Evolutionary conservation across 163 green algal genomes (phyloP).

Genomic region (Scenedesmus sp.): DNA sequence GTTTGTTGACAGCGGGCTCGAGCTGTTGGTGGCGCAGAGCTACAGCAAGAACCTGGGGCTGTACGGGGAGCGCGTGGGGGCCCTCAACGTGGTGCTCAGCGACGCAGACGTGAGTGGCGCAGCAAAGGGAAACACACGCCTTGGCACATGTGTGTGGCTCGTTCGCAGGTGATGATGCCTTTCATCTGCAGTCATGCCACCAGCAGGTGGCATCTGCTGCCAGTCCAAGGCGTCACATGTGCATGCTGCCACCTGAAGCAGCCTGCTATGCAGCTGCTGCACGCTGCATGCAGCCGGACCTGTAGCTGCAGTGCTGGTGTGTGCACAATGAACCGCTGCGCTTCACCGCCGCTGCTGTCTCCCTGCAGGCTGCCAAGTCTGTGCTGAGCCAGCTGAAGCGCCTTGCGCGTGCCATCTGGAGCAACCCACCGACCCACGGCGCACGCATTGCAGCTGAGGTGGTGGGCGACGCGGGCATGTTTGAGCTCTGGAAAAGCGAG

Average conservation of each 20-base stretch:
- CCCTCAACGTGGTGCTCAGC: slow-evolving; percentile 88
- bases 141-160: too few species aligned
- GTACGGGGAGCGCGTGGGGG: slow-evolving; percentile 96
- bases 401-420: slow-evolving; percentile 92
- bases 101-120: slow-evolving; percentile 65
- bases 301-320: too few species aligned
- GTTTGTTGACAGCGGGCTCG: slow-evolving; percentile 92
- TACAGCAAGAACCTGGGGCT: slow-evolving; percentile 99
- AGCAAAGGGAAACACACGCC: too few species aligned
- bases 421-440: slow-evolving; percentile 95
- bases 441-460: slow-evolving; percentile 92
- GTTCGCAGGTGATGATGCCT: too few species aligned
- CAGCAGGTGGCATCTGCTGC: too few species aligned
- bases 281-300: too few species aligned
- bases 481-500: slow-evolving; percentile 91
- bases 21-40: slow-evolving; percentile 92
- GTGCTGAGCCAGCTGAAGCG: slow-evolving; percentile 93
- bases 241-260: too few species aligned
- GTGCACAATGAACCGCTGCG: too few species aligned
- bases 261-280: too few species aligned
- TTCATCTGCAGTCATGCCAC: too few species aligned
- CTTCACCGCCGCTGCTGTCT: too few species aligned
- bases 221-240: too few species aligned
- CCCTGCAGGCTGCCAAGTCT: slow-evolving; percentile 63
- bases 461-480: slow-evolving; percentile 81